Evolutionary conservation across 2,329 filamentous ascomycete species (phyloP), one percentile per base, ranked within the genome.

Genomic region (Aspergillus arachidicola): DNA sequence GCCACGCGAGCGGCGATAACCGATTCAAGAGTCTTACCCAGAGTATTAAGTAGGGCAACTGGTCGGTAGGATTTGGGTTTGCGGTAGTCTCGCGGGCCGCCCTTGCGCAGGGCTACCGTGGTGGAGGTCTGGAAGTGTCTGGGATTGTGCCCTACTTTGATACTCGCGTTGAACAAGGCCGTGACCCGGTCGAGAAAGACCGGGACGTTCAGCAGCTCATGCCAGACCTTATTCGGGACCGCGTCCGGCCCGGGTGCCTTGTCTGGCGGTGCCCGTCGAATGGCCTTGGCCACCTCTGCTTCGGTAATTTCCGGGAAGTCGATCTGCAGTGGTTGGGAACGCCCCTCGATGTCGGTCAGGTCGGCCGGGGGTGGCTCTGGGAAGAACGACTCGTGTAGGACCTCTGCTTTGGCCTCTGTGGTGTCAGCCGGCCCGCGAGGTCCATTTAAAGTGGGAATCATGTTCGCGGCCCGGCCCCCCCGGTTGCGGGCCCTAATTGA

Each of bases 401-500:
- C 26, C 7, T 54, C n/a, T 16, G 32, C 56, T 48, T 62, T 62
- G 36, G 58, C 32, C 21, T 53, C 46, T 26, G 48, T 23, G 9
- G 63, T 59, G n/a, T 61, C 54, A 11, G 55, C 58, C 16, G 34
- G 9, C 14, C 34, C 32, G 19, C 60, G n/a, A 51, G 26, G 36
- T 10, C 36, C 58, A 9, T 46, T 58, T 14, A n/a, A 68, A 46
- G 12, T 36, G 11, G 58, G 23, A 9, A 61, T 64, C 1, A 58
- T 69, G 38, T 61, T 41, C 45, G 59, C 62, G 61, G 64, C 61
- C 69, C 60, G 34, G 66, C 70, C 41, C 66, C 66, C 4, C 70
- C 72, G 70, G 65, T 73, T 57, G 16, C 6, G 34, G 54, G 54
- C 34, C 54, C 38, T 30, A 1, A 23, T 14, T 12, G 14, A 36